Base-by-base conservation (phyloP, 2,329 filamentous ascomycete genomes). In the Phoma herbarum region DNA sequence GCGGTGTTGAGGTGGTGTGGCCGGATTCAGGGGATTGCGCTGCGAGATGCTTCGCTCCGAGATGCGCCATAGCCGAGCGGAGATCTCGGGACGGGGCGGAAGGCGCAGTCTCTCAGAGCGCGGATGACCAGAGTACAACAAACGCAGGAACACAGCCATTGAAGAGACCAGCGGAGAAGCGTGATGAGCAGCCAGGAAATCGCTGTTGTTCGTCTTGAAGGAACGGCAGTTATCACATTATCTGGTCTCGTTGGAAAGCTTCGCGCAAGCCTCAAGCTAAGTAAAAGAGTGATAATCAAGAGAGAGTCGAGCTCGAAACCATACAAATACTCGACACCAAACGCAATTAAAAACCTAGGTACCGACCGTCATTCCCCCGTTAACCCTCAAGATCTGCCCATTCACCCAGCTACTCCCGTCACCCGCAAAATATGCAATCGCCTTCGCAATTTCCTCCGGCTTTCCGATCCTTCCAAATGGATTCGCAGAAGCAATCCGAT, bases 371-470 rank as follows among this genome's bases (percentile, higher is more conserved):
- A 71, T 68, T 0, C 70, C 70, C 6, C 69, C 72, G 57, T 75
- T 73, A 2, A 66, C 66, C 48, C 64, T 64, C 25, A 72, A n/a
- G 35, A 66, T 61, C 65, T 73, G 70, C 12, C 72, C 70, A 59
- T 67, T 73, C 28, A 67, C 66, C 71, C 67, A 74, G n/a, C 52
- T 56, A 4, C 60, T 58, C 9, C 52, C 61, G 8, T 60, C 56
- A 1, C 67, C 63, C 16, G 45, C 57, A 35, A 73, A 60, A 16
- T 60, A 69, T 20, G 52, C 67, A 29, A 73, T 61, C n/a, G 56
- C 63, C 48, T 49, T 54, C 3, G 70, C 72, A 53, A 74, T 66
- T 23, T 73, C 71, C 37, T 69, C 66, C 10, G 69, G 68, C 57
- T 52, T 57, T 0, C 68, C 70, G 10, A 74, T 29, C 28, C 66